Evolutionary conservation across 2,329 filamentous ascomycete species (phyloP), one percentile per base, ranked within the genome.

Genomic region (Incumbomyces delicatus): DNA sequence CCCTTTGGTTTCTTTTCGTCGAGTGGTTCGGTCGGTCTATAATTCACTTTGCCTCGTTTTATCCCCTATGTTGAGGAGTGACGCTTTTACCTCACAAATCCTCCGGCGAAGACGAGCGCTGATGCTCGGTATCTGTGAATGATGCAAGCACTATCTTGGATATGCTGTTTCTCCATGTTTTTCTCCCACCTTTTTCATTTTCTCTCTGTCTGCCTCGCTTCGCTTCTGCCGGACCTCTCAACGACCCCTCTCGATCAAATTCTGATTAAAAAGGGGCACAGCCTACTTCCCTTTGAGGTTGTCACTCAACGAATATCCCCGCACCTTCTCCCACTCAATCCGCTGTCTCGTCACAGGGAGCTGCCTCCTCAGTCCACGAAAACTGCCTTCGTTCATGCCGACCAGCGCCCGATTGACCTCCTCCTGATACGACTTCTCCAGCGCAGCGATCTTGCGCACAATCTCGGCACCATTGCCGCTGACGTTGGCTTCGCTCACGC

Each of bases 301-400:
- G 66, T 87, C 83, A 20, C 85, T 85, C 57, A 94, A 72, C 50
- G 87, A 76, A 71, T 98, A 98, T 57, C 87, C 88, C 38, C 87
- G 84, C 56, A 98, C 87, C 74, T 95, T 95, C 67, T 98, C 90
- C 92, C 92, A 98, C 69, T 98, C 92, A 58, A 98, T 90, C 77
- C 95, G 95, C 73, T 98, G 92, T 62, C 92, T 81, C 52, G 92
- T 98, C 50, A 98, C 88, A 1, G 92, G 92, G 63, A 98, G 71
- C 69, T 96, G 92, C 67, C 92, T 80, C 61, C 92, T 80, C 64
- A 98, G 68, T 1, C 82, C 80, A 77, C 96, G 98, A 71, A 98
- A 98, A 1, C 88, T 87, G 8, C 89, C 90, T 70, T 98, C 92
- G 61, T 87, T 92, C 63, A 98, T 72, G 54, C 75, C 83, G 12